Base-by-base conservation (phyloP, 345 rosid genomes). In the Rhizophora mangle region DNA sequence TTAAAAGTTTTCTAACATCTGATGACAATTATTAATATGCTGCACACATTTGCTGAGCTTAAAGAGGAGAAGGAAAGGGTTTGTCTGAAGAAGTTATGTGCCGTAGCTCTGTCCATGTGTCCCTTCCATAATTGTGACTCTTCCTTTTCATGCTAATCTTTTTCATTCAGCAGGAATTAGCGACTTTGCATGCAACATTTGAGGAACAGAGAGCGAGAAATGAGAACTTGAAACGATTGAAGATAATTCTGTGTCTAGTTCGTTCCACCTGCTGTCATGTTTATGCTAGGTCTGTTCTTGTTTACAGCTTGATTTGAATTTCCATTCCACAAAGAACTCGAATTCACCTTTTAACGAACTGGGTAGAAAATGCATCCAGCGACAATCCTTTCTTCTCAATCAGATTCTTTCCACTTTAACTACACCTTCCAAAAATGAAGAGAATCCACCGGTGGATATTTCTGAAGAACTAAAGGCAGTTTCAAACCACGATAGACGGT, bases 181-280 rank as follows among this genome's bases (percentile, higher is more conserved):
- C 88, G 46, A 79, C 81, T 5, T 61, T 86, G 58, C 82, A 74
- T 43, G 81, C 86, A 22, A 85, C 87, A 36, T 84, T 72, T 31
- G 59, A 78, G 52, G 86, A 85, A 62, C 84, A 84, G 51, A 80
- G 68, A 36, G 79, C 73, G 18, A 82, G 62, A 72, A 93, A 91
- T 57, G 82, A 85, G 72, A 87, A 71, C 72, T 79, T 91, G 82
- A 91, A 93, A 83, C 84, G 81, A 76, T 85, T 86, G 22, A 93
- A 89, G 97, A 97, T 91, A 54, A 64, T 39, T 52, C 21, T 22
- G 3, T n/a, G 19, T 36, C 32, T 20, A 0, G 39, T 15, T 3
- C 6, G 2, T 1, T 43, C 15, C 26, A 20, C 37, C 26, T 49
- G 18, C 10, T 10, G 6, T 15, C 0, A 31, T 13, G 29, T 30